These are phyloP conservation scores for Fusarium pilosicola DNA, from an alignment of 2,329 filamentous ascomycete genomes.

Conservation along the genomic window DNA sequence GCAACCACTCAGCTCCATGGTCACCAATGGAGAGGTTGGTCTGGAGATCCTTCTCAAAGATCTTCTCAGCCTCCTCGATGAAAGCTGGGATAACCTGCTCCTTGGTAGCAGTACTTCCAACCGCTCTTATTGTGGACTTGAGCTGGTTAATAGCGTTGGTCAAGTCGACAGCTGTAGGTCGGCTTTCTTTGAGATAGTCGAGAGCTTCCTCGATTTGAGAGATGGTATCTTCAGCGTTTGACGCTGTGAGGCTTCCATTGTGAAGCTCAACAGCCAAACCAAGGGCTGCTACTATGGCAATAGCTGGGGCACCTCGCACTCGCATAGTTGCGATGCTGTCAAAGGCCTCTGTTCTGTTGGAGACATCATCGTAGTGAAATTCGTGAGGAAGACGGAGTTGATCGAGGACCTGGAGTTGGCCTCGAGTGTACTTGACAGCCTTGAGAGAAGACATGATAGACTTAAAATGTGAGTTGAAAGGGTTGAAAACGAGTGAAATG, in stretches of 20 bases:
- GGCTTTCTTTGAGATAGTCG: slow-evolving; percentile 86
- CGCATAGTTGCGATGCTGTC: slow-evolving; percentile 85
- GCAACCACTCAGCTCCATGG: slow-evolving; percentile 85
- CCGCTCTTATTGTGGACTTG: slow-evolving; percentile 68
- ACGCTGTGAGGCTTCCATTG: slow-evolving; percentile 58
- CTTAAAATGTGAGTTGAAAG: too few species aligned
- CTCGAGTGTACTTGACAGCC: slow-evolving; percentile 80
- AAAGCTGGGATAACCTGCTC: slow-evolving; percentile 74
- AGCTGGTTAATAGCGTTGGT: slow-evolving; percentile 88
- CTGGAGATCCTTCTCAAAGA: slow-evolving; percentile 85
- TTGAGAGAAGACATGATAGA: slow-evolving; percentile 68
- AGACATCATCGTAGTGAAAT: slow-evolving; percentile 79
- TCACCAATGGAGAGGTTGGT: slow-evolving; percentile 89
- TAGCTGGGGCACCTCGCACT: slow-evolving; percentile 85
- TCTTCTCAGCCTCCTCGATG: slow-evolving; percentile 82
- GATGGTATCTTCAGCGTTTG: slow-evolving; percentile 66
- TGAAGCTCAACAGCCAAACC: slow-evolving; percentile 86
- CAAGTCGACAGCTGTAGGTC: slow-evolving; percentile 94
- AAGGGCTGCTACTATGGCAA: slow-evolving; percentile 95
- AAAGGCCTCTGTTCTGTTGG: slow-evolving; percentile 78
- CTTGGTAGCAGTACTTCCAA: slow-evolving; percentile 55
- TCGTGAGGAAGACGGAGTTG: slow-evolving; percentile 85
- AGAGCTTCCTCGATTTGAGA: slow-evolving; percentile 79
- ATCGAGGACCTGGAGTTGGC: slow-evolving; percentile 80
- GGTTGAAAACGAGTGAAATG: background rate